Evolutionary conservation across 768 basidiomycete genomes (phyloP).

Genomic region (Lentinula sp.): DNA sequence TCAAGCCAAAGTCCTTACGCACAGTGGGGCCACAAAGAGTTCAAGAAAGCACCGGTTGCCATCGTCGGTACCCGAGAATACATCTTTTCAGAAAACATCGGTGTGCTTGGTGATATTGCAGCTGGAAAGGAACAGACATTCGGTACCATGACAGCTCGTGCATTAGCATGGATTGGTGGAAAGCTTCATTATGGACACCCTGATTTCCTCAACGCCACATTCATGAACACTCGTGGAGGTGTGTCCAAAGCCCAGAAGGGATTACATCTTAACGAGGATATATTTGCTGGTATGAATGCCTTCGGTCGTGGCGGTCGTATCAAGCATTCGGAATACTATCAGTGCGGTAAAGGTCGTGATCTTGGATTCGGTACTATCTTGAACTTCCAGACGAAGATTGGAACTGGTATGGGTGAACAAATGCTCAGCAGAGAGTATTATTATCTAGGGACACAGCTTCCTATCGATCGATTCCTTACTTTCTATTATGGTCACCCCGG

Average conservation of each 20-base stretch:
- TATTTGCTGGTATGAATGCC: constrained; percentile 99
- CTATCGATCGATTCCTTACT: constrained; percentile 96
- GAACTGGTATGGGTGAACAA: constrained; percentile 99
- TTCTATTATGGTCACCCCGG: constrained; percentile 99
- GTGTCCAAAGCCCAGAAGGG: constrained; percentile 99
- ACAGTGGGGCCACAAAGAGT: constrained; percentile 93
- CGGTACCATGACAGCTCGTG: constrained; percentile 95
- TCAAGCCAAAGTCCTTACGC: constrained; percentile 95
- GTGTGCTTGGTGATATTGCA: constrained; percentile 97
- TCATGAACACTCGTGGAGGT: constrained; percentile 98
- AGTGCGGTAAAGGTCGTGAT: constrained; percentile 99
- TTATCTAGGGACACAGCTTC: constrained; percentile 96
- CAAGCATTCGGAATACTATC: constrained; percentile 99
- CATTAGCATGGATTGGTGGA: constrained; percentile 94
- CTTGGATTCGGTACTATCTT: constrained; percentile 98
- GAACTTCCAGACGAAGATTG: constrained; percentile 99
- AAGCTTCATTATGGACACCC: constrained; percentile 99
- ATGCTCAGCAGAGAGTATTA: constrained; percentile 99
- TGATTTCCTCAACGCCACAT: constrained; percentile 96
- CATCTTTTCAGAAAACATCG: constrained; percentile 99
- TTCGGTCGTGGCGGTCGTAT: constrained; percentile 97
- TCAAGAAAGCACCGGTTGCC: constrained; percentile 85
- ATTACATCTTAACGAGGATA: constrained; percentile 97
- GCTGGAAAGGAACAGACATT: constrained; percentile 99
- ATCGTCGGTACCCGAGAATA: constrained; percentile 99